These are phyloP conservation scores for Nidula niveotomentosa DNA, from an alignment of 1,284 basidiomycete species.

Conservation along the genomic window DNA sequence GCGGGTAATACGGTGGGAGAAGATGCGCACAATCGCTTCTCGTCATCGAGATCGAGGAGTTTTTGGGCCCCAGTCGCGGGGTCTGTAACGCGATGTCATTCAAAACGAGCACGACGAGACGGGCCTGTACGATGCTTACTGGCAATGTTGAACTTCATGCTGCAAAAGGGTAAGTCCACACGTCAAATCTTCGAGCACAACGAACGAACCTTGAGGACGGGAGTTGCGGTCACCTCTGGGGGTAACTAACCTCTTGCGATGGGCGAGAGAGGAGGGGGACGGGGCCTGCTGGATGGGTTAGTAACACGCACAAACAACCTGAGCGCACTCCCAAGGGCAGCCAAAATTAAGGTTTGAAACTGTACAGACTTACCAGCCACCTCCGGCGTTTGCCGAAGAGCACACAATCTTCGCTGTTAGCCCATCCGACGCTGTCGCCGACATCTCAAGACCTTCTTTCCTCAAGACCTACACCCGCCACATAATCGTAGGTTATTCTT, in stretches of 20 bases:
- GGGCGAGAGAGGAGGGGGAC: conserved; percentile 17
- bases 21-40: conserved; percentile 72
- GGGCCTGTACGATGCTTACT: conserved; percentile 52
- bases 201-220: conserved; percentile 24
- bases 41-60: conserved; percentile 92
- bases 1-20: conserved; percentile 5
- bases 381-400: conserved; percentile 22
- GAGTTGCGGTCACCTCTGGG: conserved; percentile 23
- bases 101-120: too few species aligned
- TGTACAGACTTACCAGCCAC: conserved; percentile 36
- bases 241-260: conserved; percentile 27
- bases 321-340: conserved; percentile 10
- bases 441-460: conserved; percentile 14
- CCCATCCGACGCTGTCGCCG: conserved; percentile 5
- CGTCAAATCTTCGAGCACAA: background rate
- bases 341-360: conserved; percentile 39
- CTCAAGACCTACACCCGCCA: conserved; percentile 22
- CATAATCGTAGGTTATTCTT: background rate
- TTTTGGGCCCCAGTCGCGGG: conserved; percentile 98
- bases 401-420: conserved; percentile 2
- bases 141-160: conserved; percentile 98
- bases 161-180: conserved; percentile 16
- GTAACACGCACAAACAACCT: conserved; percentile 30
- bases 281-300: conserved; percentile 17
- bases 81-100: conserved; percentile 42